phyloP scores from a whole-genome alignment of 164 flowering plant genomes.

The Tinospora cordifolia region DNA sequence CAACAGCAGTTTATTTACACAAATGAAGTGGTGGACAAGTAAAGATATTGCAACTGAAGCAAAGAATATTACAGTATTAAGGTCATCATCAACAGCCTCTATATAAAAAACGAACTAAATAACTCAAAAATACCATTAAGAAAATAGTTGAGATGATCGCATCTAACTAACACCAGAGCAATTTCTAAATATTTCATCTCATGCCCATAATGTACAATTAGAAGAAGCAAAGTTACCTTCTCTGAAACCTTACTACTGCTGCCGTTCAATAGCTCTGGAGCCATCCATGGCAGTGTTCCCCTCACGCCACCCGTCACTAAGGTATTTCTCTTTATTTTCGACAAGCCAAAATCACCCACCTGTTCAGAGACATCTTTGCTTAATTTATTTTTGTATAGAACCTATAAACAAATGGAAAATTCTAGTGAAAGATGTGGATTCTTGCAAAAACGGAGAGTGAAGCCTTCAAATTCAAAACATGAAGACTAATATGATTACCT shows the following conservation, averaged over 20 bases:
- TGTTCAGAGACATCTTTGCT: slow-evolving; percentile 20
- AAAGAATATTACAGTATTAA: background rate
- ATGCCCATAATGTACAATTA: background rate
- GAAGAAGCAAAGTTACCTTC: slow-evolving; percentile 42
- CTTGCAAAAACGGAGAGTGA: background rate
- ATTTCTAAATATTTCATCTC: background rate
- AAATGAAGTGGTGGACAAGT: background rate
- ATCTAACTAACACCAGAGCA: background rate
- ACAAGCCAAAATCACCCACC: slow-evolving; percentile 98
- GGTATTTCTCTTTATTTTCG: slow-evolving; percentile 94
- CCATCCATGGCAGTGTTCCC: slow-evolving; percentile 99
- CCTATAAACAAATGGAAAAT: background rate
- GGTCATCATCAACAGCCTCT: background rate
- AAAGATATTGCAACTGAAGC: background rate
- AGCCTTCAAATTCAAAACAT: background rate
- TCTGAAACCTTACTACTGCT: slow-evolving; percentile 95
- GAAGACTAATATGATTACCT: slow-evolving; percentile 34
- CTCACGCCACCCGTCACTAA: slow-evolving; percentile 97
- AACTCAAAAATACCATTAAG: background rate
- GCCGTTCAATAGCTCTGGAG: slow-evolving; percentile 93
- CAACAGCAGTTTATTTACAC: background rate
- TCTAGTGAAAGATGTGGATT: background rate
- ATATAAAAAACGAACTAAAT: background rate
- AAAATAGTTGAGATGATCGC: background rate
- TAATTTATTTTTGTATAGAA: background rate